Conservation (phyloP, 163 green algal species). For the Coccomyxa subellipsoidea region DNA sequence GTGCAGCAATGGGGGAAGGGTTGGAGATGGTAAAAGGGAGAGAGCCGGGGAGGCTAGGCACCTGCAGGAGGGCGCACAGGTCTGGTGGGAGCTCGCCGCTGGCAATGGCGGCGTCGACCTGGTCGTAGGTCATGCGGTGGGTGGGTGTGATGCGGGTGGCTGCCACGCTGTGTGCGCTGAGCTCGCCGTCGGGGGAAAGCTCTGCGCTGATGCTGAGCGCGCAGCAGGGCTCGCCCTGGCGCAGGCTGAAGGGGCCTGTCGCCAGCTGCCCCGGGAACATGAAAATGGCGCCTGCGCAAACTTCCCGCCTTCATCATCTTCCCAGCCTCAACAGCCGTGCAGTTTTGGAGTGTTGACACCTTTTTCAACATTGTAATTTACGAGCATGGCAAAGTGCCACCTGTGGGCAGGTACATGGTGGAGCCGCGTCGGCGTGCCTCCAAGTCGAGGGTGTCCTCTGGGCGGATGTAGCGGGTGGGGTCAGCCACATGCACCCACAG, state of each 20-base stretch:
- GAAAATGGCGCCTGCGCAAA: constrained; percentile 44
- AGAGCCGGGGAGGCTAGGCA: too few species aligned
- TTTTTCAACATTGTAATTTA: not conserved
- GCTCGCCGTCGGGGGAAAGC: constrained; percentile 30
- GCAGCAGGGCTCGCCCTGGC: constrained; percentile 11
- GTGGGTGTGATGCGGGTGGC: constrained; percentile 43
- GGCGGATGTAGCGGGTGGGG: constrained; percentile 74
- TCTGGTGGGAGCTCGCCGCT: not conserved
- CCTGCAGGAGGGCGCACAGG: not conserved
- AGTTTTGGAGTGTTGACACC: not conserved
- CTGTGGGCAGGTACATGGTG: constrained; percentile 85
- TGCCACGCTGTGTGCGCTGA: constrained; percentile 35
- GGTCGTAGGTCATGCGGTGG: constrained; percentile 68
- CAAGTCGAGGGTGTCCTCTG: constrained; percentile 29
- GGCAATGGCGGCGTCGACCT: constrained; percentile 25
- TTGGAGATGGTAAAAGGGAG: too few species aligned
- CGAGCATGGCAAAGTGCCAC: constrained; percentile 14
- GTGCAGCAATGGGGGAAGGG: too few species aligned
- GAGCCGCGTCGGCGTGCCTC: constrained; percentile 60
- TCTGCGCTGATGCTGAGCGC: constrained; percentile 58
- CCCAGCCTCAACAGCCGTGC: not conserved
- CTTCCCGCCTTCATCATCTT: not conserved
- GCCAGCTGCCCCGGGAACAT: constrained; percentile 88
- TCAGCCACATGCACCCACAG: constrained; percentile 94
- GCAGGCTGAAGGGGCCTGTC: constrained; percentile 77